phyloP scores from a whole-genome alignment of 1,284 basidiomycete genomes.

The Tilletia walkeri region DNA sequence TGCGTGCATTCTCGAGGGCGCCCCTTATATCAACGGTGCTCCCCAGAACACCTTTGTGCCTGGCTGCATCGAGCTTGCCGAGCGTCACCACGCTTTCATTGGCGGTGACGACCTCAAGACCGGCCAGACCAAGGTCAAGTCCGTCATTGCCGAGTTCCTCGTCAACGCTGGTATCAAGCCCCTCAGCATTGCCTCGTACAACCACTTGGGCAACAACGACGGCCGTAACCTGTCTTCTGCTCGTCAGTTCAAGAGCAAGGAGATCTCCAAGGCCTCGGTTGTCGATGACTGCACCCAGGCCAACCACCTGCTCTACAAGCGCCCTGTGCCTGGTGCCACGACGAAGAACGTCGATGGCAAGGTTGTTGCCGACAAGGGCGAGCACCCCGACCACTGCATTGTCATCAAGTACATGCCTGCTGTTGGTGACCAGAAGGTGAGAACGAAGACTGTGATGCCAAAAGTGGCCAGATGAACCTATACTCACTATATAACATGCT shows the following conservation, averaged over 20 bases:
- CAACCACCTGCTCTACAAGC: slow-evolving; percentile 86
- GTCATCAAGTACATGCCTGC: slow-evolving; percentile 69
- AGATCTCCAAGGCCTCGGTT: slow-evolving; percentile 80
- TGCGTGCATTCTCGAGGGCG: slow-evolving; percentile 89
- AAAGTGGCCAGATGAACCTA: too few relatives aligned
- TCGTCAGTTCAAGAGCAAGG: slow-evolving; percentile 95
- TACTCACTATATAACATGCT: slow-evolving; percentile 59
- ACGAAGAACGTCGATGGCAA: slow-evolving; percentile 61
- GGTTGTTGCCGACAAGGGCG: slow-evolving; percentile 65
- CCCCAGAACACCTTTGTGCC: slow-evolving; percentile 99
- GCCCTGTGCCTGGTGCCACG: slow-evolving; percentile 58
- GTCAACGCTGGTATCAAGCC: slow-evolving; percentile 99
- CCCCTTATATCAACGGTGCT: slow-evolving; percentile 94
- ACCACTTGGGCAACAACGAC: slow-evolving; percentile 98
- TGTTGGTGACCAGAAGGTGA: slow-evolving; percentile 76
- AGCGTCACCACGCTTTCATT: slow-evolving; percentile 85
- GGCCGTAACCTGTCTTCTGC: slow-evolving; percentile 86
- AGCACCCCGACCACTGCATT: slow-evolving; percentile 95
- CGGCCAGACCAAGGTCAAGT: slow-evolving; percentile 65
- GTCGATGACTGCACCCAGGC: slow-evolving; percentile 72
- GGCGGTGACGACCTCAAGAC: slow-evolving; percentile 95
- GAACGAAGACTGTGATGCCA: slow-evolving; percentile 17
- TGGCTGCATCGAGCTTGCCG: slow-evolving; percentile 87
- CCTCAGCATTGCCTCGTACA: slow-evolving; percentile 92
- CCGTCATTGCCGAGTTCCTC: slow-evolving; percentile 93